Evolutionary conservation across 1,139 yeast species (phyloP).

Genomic region (Kurtzmaniella quercitrusa): DNA sequence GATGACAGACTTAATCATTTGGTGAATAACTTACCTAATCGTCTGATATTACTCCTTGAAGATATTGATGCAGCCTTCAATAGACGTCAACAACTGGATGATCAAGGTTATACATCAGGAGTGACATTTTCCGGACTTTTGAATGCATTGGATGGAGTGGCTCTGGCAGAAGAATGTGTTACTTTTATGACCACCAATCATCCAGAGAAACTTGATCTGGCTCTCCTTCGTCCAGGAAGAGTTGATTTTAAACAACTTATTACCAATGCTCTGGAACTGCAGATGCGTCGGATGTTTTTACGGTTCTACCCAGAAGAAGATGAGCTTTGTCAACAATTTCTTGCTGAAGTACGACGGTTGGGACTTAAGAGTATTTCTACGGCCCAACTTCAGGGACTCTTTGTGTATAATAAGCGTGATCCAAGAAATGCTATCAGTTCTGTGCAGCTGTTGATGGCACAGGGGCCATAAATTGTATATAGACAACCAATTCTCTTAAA

Average conservation of each 20-base stretch:
- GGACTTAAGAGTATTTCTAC: conserved; percentile 67
- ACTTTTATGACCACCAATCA: conserved; percentile 99
- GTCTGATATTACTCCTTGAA: conserved; percentile 79
- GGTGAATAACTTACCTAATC: conserved; percentile 92
- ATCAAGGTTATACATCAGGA: conserved; percentile 73
- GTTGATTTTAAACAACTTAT: conserved; percentile 80
- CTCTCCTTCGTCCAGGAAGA: conserved; percentile 87
- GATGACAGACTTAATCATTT: conserved; percentile 92
- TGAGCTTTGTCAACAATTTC: conserved; percentile 60
- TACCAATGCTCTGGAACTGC: conserved; percentile 80
- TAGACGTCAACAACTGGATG: conserved; percentile 70
- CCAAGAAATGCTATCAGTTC: conserved; percentile 73
- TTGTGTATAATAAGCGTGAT: conserved; percentile 84
- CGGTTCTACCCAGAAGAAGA: conserved; percentile 74
- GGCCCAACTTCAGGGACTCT: conserved; percentile 92
- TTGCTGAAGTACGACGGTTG: conserved; percentile 46
- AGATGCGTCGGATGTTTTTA: conserved; percentile 77
- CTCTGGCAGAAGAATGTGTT: conserved; percentile 93
- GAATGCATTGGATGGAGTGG: conserved; percentile 97
- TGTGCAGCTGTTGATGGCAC: conserved; percentile 26
- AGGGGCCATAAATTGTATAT: neutral
- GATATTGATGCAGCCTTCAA: conserved; percentile 96
- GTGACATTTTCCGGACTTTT: conserved; percentile 93
- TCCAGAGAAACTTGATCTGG: conserved; percentile 87
- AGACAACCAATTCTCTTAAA: too few relatives aligned